A percentile compares a stretch with the other conserved stretches of the same genome.
These are phyloP conservation scores for Zygoascus flipseniorum DNA, from an alignment of 805 yeast species.

Conservation along the genomic window DNA sequence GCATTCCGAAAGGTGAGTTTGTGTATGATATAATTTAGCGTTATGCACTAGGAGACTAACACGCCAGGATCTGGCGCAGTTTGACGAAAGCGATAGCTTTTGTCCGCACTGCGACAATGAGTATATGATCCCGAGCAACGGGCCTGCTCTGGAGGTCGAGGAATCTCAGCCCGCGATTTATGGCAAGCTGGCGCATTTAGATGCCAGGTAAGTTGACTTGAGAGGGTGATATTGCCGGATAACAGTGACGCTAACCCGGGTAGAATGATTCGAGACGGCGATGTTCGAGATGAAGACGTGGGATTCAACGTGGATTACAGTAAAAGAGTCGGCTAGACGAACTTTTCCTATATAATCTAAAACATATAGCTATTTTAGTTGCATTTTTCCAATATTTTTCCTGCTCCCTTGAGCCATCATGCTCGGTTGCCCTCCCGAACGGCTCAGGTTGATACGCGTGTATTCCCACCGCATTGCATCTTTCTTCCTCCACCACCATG, in stretches of 20 bases:
- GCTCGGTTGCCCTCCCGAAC: background rate
- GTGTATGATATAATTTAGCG: background rate
- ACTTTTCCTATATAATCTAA: background rate
- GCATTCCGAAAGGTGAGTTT: slow-evolving; percentile 25
- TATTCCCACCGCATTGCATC: background rate
- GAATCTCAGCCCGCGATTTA: slow-evolving; percentile 7
- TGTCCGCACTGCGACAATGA: slow-evolving; percentile 30
- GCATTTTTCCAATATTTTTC: background rate
- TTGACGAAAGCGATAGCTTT: slow-evolving; percentile 28
- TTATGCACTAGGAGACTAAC: background rate
- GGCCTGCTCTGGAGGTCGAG: slow-evolving; percentile 1
- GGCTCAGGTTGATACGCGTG: background rate
- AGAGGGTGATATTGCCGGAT: too few species aligned
- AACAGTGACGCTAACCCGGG: background rate
- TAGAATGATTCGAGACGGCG: slow-evolving; percentile 27
- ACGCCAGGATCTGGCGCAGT: slow-evolving; percentile 23
- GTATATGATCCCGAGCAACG: slow-evolving; percentile 20
- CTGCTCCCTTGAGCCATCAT: background rate
- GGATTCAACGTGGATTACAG: slow-evolving; percentile 20
- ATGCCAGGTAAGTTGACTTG: slow-evolving; percentile 11
- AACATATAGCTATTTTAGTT: background rate
- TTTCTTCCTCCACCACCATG: background rate
- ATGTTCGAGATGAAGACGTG: slow-evolving; percentile 21
- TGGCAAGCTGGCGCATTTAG: slow-evolving; percentile 13
- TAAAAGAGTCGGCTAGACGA: slow-evolving; percentile 15